phyloP scores from a whole-genome alignment of 2,329 filamentous ascomycete genomes.

The Fusarium napiforme region DNA sequence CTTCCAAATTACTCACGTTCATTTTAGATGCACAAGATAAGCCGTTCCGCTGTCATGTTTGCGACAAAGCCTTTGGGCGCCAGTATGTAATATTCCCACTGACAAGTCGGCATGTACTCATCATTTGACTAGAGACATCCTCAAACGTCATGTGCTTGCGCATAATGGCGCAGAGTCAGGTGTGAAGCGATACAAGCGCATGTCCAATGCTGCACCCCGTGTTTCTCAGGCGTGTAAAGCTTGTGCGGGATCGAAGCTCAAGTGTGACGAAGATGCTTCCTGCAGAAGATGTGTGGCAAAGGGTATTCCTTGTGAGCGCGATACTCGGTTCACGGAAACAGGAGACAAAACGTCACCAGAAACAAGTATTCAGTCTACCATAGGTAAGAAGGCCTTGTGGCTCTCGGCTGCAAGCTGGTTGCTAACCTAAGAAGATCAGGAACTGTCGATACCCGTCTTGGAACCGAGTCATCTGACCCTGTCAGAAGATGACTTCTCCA shows the following conservation, averaged over 20 bases:
- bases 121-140: not conserved
- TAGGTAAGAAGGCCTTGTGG: not conserved
- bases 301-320: not conserved
- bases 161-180: not conserved
- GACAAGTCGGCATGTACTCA: not conserved
- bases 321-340: not conserved
- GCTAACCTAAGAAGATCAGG: not conserved
- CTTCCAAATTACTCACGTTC: not conserved
- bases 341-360: not conserved
- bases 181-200: not conserved
- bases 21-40: not conserved
- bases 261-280: not conserved
- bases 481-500: not conserved
- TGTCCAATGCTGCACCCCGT: not conserved
- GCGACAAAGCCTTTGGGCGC: not conserved
- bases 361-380: not conserved
- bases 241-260: not conserved
- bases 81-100: not conserved
- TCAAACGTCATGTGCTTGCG: not conserved
- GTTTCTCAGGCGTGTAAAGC: not conserved
- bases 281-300: not conserved
- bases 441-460: not conserved
- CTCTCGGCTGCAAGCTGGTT: accelerated
- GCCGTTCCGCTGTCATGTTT: not conserved
- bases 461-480: not conserved